Evolutionary conservation across 2,329 filamentous ascomycete species (phyloP).

Genomic region (Venturia aucupariae): DNA sequence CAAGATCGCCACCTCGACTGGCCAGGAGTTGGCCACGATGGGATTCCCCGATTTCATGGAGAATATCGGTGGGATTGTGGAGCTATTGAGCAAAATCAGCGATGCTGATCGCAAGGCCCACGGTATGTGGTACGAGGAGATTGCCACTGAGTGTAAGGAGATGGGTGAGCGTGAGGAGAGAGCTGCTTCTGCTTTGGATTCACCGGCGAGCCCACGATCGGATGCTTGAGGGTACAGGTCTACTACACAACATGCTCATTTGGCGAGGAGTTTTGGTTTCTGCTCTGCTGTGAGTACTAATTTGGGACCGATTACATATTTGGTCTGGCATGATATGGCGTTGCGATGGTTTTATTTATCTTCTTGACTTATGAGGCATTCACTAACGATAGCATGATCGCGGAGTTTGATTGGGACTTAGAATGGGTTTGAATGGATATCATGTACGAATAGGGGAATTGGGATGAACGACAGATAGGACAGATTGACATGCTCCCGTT

Average conservation of each 20-base stretch:
- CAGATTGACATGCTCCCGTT: neutral
- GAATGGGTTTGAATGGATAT: neutral
- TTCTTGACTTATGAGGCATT: neutral
- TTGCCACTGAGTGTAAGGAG: constrained; percentile 46
- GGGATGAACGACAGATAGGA: neutral
- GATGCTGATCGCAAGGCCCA: constrained; percentile 60
- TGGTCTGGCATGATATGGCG: neutral
- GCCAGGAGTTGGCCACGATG: constrained; percentile 58
- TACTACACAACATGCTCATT: neutral
- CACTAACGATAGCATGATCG: neutral
- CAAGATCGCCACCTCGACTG: constrained; percentile 57
- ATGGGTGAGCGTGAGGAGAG: constrained; percentile 10
- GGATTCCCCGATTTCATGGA: constrained; percentile 67
- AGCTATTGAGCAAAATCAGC: constrained; percentile 56
- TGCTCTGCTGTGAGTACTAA: neutral
- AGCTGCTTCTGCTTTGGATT: neutral
- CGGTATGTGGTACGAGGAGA: constrained; percentile 59
- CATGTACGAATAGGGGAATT: neutral
- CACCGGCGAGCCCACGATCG: neutral
- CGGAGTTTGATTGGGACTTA: neutral
- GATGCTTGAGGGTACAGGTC: neutral
- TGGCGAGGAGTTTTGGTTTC: neutral
- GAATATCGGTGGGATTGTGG: constrained; percentile 59
- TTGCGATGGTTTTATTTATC: neutral
- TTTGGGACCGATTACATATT: neutral